Evolutionary conservation across 176 grass and related monocot species (phyloP).

Genomic region (Oropetium thomaeum): DNA sequence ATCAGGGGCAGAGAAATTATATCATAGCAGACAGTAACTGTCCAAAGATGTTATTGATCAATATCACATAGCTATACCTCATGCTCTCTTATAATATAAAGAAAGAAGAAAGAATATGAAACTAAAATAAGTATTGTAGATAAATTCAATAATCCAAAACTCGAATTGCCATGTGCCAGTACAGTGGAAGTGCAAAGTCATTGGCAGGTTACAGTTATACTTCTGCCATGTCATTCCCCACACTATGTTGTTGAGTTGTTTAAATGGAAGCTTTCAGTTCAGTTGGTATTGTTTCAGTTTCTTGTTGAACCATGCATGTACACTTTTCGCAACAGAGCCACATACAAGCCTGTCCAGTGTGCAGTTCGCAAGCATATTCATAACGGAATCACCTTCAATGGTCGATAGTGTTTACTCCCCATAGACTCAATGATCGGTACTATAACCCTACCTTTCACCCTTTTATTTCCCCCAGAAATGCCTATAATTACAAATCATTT

Average conservation of each 20-base stretch:
- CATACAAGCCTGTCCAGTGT: too few species aligned
- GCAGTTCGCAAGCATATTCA: too few species aligned
- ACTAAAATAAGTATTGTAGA: background rate
- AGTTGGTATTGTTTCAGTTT: background rate
- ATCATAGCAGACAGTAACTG: background rate
- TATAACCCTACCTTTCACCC: background rate
- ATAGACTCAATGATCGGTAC: background rate
- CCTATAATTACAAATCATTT: background rate
- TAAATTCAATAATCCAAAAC: background rate
- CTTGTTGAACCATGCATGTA: background rate
- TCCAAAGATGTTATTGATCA: background rate
- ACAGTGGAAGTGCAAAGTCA: background rate
- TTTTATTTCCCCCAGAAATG: background rate
- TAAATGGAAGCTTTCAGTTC: background rate
- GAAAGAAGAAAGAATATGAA: background rate
- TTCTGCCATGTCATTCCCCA: background rate
- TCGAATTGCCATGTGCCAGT: background rate
- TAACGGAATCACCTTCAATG: background rate
- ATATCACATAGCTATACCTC: background rate
- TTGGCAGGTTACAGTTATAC: background rate
- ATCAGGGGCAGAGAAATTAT: conserved; percentile 20
- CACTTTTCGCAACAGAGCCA: background rate
- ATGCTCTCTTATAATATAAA: background rate
- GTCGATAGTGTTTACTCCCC: background rate
- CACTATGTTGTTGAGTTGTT: background rate